Percentiles rank a stretch among this genome's conserved stretches.
phyloP scores from a whole-genome alignment of 345 rosid genomes.

The Physaria fendleri region DNA sequence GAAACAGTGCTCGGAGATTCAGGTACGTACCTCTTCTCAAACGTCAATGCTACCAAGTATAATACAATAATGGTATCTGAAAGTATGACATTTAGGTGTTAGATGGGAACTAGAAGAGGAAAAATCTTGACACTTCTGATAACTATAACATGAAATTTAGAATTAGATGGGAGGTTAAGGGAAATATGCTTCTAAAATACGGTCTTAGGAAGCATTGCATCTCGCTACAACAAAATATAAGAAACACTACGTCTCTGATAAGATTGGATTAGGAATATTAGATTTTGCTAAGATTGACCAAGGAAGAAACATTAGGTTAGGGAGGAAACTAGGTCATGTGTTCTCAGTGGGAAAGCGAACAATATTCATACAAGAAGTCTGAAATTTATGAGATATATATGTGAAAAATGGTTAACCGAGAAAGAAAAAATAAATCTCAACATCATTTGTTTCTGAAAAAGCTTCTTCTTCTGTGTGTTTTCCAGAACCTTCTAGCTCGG shows the following conservation, averaged over 20 bases:
- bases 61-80: not conserved
- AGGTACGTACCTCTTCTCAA: constrained; percentile 36
- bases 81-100: not conserved
- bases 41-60: not conserved
- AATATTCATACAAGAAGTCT: not conserved
- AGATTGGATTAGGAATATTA: no score
- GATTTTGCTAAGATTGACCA: not conserved
- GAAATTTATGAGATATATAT: not conserved
- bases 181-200: not conserved
- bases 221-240: not conserved
- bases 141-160: not conserved
- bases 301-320: no score
- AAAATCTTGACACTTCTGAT: not conserved
- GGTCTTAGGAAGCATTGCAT: not conserved
- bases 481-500: constrained; percentile 73
- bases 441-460: not conserved
- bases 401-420: not conserved
- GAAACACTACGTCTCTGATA: not conserved
- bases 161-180: not conserved
- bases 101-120: not conserved
- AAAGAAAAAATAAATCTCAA: not conserved
- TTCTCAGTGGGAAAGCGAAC: not conserved
- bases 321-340: not conserved
- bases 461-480: constrained; percentile 8
- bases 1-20: constrained; percentile 84